These are phyloP conservation scores for Plasmodium gonderi DNA, from an alignment of 169 alveolate genomes.

Conservation along the genomic window DNA sequence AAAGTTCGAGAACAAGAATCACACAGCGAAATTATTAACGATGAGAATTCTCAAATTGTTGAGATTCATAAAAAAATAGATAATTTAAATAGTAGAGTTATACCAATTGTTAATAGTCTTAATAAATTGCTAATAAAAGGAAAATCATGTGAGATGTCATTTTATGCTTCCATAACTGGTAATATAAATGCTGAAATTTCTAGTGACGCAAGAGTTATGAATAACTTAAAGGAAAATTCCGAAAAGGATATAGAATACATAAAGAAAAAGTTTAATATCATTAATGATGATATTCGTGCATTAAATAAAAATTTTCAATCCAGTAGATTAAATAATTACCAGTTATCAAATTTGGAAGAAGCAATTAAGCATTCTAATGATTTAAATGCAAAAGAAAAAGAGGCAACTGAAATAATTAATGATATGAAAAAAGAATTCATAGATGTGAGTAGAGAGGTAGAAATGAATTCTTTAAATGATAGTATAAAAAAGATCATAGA, in stretches of 20 bases:
- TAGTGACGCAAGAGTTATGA: not conserved
- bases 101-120: not conserved
- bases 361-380: slow-evolving; percentile 1
- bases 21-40: not conserved
- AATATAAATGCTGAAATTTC: not conserved
- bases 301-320: not conserved
- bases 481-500: not conserved
- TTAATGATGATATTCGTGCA: not conserved
- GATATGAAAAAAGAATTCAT: not conserved
- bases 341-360: not conserved
- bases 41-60: not conserved
- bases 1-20: not conserved
- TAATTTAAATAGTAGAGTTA: not conserved
- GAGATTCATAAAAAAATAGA: not conserved
- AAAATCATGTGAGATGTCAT: slow-evolving; percentile 4
- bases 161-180: slow-evolving; percentile 16
- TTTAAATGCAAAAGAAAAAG: slow-evolving; percentile 1
- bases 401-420: not conserved
- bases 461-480: slow-evolving; percentile 1
- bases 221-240: not conserved
- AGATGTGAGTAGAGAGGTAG: not conserved
- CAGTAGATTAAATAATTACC: not conserved
- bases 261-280: not conserved
- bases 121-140: not conserved
- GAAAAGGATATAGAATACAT: not conserved